These are phyloP conservation scores for Nannochloropsis gaditana DNA, from an alignment of 108 stramenopile species.

Conservation along the genomic window DNA sequence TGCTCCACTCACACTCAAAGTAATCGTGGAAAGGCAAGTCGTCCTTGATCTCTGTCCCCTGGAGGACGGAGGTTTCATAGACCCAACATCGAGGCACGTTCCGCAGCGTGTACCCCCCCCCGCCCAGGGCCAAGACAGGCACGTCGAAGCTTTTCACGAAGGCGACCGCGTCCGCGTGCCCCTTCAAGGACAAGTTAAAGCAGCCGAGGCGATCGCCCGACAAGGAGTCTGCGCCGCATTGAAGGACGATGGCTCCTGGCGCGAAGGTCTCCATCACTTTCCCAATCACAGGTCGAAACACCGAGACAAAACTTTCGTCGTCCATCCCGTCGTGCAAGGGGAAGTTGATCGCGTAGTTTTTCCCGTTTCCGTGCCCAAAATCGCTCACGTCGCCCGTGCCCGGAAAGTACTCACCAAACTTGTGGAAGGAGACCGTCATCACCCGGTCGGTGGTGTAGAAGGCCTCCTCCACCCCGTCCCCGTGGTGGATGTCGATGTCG, in stretches of 20 bases:
- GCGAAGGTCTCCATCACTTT: conserved; percentile 64
- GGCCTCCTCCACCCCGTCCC: conserved; percentile 88
- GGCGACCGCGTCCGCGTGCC: conserved; percentile 56
- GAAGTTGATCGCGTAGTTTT: conserved; percentile 97
- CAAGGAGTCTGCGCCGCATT: conserved; percentile 94
- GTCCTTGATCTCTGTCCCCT: conserved; percentile 66
- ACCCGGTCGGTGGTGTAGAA: conserved; percentile 98
- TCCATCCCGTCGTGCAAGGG: conserved; percentile 65
- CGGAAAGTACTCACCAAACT: conserved; percentile 94
- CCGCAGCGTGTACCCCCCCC: conserved; percentile 97
- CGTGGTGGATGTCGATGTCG: conserved; percentile 99
- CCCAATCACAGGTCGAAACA: conserved; percentile 89
- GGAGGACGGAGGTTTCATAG: conserved; percentile 87
- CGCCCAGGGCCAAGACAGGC: conserved; percentile 91
- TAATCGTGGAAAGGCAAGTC: conserved; percentile 95
- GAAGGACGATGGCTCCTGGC: conserved; percentile 92
- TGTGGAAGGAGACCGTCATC: conserved; percentile 97
- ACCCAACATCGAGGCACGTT: conserved; percentile 99
- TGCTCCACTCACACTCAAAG: conserved; percentile 69
- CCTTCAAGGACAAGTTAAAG: conserved; percentile 86
- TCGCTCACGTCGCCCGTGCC: conserved; percentile 60
- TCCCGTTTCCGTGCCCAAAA: conserved; percentile 66
- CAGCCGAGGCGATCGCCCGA: conserved; percentile 95
- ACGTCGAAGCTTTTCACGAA: conserved; percentile 74
- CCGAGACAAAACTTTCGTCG: conserved; percentile 56